A percentile compares a stretch with the other conserved stretches of the same genome.
phyloP scores from a whole-genome alignment of 78 protist species.

The slime mould (Dictyostelium discoideum) region DNA sequence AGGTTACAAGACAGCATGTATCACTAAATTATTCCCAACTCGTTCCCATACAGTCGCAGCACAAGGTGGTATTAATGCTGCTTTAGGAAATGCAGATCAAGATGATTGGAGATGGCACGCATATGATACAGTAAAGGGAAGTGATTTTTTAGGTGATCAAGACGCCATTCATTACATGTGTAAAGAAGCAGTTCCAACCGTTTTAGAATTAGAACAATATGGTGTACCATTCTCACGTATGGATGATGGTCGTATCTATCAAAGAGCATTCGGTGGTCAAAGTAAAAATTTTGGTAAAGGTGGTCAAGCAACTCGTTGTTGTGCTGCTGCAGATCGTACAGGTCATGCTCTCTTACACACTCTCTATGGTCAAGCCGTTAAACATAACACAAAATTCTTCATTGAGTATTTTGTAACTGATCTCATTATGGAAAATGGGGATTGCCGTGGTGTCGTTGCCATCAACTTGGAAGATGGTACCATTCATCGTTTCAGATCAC shows the following conservation, averaged over 20 bases:
- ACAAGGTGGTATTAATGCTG: constrained; percentile 99
- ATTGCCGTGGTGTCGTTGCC: constrained; percentile 94
- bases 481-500: constrained; percentile 95
- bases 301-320: constrained; percentile 73
- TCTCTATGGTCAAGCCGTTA: constrained; percentile 96
- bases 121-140: constrained; percentile 99
- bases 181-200: constrained; percentile 97
- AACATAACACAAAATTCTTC: constrained; percentile 93
- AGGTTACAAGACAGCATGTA: constrained; percentile 97
- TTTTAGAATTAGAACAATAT: constrained; percentile 97
- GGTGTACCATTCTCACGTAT: constrained; percentile 99
- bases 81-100: constrained; percentile 96
- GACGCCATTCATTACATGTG: constrained; percentile 99
- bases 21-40: constrained; percentile 99
- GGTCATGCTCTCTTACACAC: constrained; percentile 99
- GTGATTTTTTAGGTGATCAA: constrained; percentile 94
- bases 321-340: constrained; percentile 99
- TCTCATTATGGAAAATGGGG: constrained; percentile 96
- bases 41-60: constrained; percentile 99
- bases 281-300: constrained; percentile 76
- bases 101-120: constrained; percentile 99
- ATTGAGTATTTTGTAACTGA: constrained; percentile 98
- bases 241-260: constrained; percentile 95
- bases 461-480: constrained; percentile 94
- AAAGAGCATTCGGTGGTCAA: constrained; percentile 97